These are phyloP conservation scores for Alternaria sp. DNA, from an alignment of 2,329 filamentous ascomycete genomes.

Conservation along the genomic window DNA sequence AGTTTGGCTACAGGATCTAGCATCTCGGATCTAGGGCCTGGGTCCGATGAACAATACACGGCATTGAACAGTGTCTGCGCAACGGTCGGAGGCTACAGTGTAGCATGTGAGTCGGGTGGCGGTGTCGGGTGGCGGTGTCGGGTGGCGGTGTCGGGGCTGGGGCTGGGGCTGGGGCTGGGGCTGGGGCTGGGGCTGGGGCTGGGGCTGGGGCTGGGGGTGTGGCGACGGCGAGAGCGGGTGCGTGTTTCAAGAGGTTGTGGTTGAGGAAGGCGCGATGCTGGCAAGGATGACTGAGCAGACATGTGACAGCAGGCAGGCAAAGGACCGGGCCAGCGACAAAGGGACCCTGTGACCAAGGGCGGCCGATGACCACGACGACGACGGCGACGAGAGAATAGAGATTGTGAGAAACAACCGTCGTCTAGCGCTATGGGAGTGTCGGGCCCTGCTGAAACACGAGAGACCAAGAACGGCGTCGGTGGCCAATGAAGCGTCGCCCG, in stretches of 20 bases:
- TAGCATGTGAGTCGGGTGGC: not conserved
- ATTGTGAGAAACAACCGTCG: conserved; percentile 8
- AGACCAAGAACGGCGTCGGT: conserved; percentile 28
- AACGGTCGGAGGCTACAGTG: conserved; percentile 11
- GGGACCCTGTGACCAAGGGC: not conserved
- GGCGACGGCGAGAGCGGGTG: conserved; percentile 28
- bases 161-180: conserved; percentile 26
- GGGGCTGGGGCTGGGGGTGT: conserved; percentile 24
- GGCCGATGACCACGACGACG: not conserved
- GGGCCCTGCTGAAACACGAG: conserved; percentile 28
- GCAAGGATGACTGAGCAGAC: not conserved
- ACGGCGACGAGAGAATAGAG: not conserved
- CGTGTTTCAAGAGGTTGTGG: conserved; percentile 31
- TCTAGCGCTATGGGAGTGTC: conserved; percentile 9
- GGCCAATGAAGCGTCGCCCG: conserved; percentile 21
- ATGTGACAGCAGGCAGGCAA: conserved; percentile 10
- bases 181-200: conserved; percentile 21
- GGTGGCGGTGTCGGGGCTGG: conserved; percentile 23
- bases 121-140: not conserved
- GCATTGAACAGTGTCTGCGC: conserved; percentile 2
- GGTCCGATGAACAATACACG: not conserved
- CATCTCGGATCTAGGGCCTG: too few relatives aligned
- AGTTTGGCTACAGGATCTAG: not conserved
- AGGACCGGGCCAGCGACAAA: conserved; percentile 1
- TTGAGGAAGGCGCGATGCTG: conserved; percentile 8